Evolutionary conservation across 2,329 filamentous ascomycete genomes (phyloP), one percentile per base, ranked within the genome.

Genomic region (Monosporascus sp.): DNA sequence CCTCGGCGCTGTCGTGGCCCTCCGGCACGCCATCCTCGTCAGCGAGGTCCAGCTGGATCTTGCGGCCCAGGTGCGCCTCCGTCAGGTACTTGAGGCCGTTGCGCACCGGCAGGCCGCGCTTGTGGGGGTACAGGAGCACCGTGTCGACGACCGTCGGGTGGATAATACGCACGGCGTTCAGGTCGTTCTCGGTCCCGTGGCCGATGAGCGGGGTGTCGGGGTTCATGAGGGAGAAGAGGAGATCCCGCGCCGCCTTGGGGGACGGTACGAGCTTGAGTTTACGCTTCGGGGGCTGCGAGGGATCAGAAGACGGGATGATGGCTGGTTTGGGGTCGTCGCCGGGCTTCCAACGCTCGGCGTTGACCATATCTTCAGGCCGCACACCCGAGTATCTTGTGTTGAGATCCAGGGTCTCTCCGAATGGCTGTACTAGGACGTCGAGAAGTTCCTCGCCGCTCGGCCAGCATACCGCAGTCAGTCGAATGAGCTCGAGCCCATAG

Each of bases 371-470:
- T 49, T 94, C 84, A 0, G 86, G 82, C 59, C 82, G 88, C 6
- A 99, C 86, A 22, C 95, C 94, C 0, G 92, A 97, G 70, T 89
- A 99, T 2, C 89, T 83, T 2, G 91, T 94, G 70, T 99, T 99
- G 49, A 97, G 80, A 63, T 97, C 93, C 1, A 97, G 74, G 2
- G 96, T 79, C 59, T 91, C 87, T 8, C 94, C 94, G 5, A 90
- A 72, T 0, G 93, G 93, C 46, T 85, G 81, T 7, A 97, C 92
- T 0, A 97, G 80, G 0, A 96, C 79, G 65, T 99, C 94, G 5
- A 97, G 74, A 0, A 99, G 70, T 50, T 81, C 79, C 50, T 85
- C 80, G 20, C 89, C 88, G 8, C 79, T 75, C 0, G 93, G 93
- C 92, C 94, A 99, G 9, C 86, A 84, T 3, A 93, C 86, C 5